A percentile compares a stretch with the other conserved stretches of the same genome.
Conservation (phyloP, 2,329 filamentous ascomycete genomes). For the Rutstroemia sp. region DNA sequence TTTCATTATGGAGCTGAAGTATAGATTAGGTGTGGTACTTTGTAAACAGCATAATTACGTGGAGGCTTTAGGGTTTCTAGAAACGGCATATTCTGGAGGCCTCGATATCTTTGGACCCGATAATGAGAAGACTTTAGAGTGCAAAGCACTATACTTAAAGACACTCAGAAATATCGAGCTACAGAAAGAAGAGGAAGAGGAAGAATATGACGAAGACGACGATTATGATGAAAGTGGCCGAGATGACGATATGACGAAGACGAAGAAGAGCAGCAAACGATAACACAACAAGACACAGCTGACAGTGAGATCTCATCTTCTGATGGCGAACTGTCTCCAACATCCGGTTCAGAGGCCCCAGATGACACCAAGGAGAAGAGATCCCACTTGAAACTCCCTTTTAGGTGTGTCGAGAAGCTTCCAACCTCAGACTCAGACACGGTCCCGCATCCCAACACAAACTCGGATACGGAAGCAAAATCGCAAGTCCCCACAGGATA, state of each 20-base stretch:
- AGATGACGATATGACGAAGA: too few species aligned
- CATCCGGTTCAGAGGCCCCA: too few species aligned
- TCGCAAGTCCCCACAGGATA: too few species aligned
- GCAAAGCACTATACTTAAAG: rapidly evolving
- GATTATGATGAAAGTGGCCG: too few species aligned
- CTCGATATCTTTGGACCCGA: not conserved
- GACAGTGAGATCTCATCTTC: not conserved
- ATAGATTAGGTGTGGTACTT: not conserved
- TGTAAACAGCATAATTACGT: not conserved
- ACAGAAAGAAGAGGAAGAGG: not conserved
- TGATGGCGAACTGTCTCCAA: not conserved
- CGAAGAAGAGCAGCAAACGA: too few species aligned
- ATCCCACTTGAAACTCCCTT: too few species aligned
- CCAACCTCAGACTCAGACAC: too few species aligned
- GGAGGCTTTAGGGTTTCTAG: not conserved
- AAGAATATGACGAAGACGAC: not conserved
- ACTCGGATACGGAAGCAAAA: too few species aligned
- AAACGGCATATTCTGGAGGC: not conserved
- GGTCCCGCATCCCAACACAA: too few species aligned
- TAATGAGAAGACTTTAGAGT: rapidly evolving
- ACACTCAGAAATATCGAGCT: not conserved
- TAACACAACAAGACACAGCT: too few species aligned
- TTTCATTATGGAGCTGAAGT: not conserved
- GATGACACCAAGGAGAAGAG: too few species aligned
- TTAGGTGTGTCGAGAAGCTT: too few species aligned